Conservation (phyloP, 2,329 filamentous ascomycete species). For the Cladophialophora immunda region DNA sequence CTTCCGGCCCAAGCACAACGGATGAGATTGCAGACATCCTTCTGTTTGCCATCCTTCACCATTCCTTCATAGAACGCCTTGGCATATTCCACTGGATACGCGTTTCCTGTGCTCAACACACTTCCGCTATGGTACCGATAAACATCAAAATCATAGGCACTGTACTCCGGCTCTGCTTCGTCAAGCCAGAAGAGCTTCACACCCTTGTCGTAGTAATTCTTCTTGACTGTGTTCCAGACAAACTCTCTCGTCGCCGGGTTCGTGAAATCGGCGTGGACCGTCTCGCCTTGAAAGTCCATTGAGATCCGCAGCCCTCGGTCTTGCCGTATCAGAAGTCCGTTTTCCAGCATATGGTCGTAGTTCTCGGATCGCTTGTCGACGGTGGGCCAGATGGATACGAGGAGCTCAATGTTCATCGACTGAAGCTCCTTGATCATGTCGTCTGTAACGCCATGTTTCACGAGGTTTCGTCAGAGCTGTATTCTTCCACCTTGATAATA, state of each 20-base stretch:
- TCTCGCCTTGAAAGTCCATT: slow-evolving; percentile 68
- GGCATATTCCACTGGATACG: slow-evolving; percentile 67
- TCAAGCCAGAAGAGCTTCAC: slow-evolving; percentile 74
- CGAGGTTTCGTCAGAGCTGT: slow-evolving; percentile 26
- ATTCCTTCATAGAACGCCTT: slow-evolving; percentile 69
- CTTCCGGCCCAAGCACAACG: slow-evolving; percentile 66
- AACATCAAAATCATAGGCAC: slow-evolving; percentile 71
- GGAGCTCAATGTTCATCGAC: slow-evolving; percentile 68
- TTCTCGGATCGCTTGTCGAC: slow-evolving; percentile 68
- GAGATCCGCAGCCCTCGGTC: slow-evolving; percentile 67
- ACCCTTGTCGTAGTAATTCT: slow-evolving; percentile 69
- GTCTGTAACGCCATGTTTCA: slow-evolving; percentile 46
- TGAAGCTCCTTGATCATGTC: slow-evolving; percentile 71
- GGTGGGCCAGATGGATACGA: slow-evolving; percentile 76
- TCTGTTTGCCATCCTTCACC: slow-evolving; percentile 58
- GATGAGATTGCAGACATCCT: slow-evolving; percentile 65
- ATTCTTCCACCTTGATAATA: slow-evolving; percentile 24
- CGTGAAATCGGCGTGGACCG: slow-evolving; percentile 70
- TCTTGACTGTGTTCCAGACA: slow-evolving; percentile 66
- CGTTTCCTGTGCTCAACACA: slow-evolving; percentile 66
- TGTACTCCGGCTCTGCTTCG: slow-evolving; percentile 74
- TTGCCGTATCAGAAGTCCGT: slow-evolving; percentile 66
- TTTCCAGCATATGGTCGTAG: slow-evolving; percentile 68
- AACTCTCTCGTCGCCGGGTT: slow-evolving; percentile 67
- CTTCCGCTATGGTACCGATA: slow-evolving; percentile 68